phyloP scores from a whole-genome alignment of 1,284 basidiomycete genomes.

The Sanguinoderma infundibulare region DNA sequence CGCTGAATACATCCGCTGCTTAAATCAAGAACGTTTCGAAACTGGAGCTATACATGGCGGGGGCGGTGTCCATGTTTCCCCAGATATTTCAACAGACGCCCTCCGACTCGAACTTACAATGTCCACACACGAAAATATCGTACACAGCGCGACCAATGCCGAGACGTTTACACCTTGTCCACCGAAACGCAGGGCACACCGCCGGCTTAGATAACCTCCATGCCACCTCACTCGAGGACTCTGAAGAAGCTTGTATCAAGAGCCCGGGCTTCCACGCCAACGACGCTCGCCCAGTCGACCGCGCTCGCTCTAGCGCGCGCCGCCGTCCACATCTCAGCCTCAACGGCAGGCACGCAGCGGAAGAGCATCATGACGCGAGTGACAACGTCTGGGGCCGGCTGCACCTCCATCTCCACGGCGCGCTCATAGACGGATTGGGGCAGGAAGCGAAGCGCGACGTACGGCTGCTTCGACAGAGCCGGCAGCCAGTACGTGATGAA shows the following conservation, averaged over 20 bases:
- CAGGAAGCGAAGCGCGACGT: slow-evolving; percentile 50
- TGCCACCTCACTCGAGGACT: slow-evolving; percentile 44
- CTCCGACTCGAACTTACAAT: too few species aligned
- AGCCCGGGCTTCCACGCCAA: slow-evolving; percentile 31
- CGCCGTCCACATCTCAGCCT: slow-evolving; percentile 28
- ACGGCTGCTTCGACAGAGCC: slow-evolving; percentile 40
- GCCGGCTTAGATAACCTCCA: slow-evolving; percentile 37
- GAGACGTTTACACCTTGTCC: too few species aligned
- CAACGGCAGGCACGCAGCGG: slow-evolving; percentile 36
- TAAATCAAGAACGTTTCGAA: too few species aligned
- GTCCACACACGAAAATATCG: too few species aligned
- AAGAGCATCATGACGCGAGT: slow-evolving; percentile 54
- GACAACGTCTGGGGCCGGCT: slow-evolving; percentile 45
- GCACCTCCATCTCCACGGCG: slow-evolving; percentile 42
- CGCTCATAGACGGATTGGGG: slow-evolving; percentile 45
- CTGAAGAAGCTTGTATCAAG: slow-evolving; percentile 33
- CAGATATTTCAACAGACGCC: too few species aligned
- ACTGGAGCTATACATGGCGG: too few species aligned
- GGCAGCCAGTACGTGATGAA: slow-evolving; percentile 53
- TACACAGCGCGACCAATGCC: too few species aligned
- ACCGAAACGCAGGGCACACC: too few species aligned
- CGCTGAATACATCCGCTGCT: too few species aligned
- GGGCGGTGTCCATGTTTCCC: too few species aligned
- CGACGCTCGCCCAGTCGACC: slow-evolving; percentile 26
- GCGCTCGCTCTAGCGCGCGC: slow-evolving; percentile 22